A percentile compares a stretch with the other conserved stretches of the same genome.
These are phyloP conservation scores for Trypanosoma platydactyli DNA, from an alignment of 208 protist genomes.

Conservation along the genomic window DNA sequence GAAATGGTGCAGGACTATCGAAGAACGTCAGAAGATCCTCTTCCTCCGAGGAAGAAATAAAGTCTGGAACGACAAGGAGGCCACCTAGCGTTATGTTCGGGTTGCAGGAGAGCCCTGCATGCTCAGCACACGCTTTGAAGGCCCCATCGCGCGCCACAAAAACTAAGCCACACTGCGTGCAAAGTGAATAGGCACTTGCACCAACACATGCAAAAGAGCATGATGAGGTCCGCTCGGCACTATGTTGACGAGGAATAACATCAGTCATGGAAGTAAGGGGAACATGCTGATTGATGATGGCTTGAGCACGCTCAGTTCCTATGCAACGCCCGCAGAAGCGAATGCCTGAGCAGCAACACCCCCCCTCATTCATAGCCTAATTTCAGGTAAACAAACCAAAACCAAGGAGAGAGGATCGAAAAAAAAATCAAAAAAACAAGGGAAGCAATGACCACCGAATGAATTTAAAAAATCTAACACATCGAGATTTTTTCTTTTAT, in stretches of 20 bases:
- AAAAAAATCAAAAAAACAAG: constrained; percentile 25
- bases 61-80: constrained; percentile 44
- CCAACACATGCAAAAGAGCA: constrained; percentile 61
- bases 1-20: constrained; percentile 58
- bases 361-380: constrained; percentile 8
- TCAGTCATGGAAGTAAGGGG: constrained; percentile 28
- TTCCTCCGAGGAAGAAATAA: constrained; percentile 58
- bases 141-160: constrained; percentile 27
- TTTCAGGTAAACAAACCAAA: neutral
- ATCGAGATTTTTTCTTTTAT: neutral
- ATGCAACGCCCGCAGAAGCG: constrained; percentile 66
- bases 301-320: constrained; percentile 47
- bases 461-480: neutral
- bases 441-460: constrained; percentile 1
- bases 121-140: constrained; percentile 50
- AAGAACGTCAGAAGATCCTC: constrained; percentile 46
- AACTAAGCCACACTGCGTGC: constrained; percentile 41
- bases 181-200: constrained; percentile 43
- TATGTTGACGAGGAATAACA: constrained; percentile 56
- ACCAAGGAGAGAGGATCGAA: neutral
- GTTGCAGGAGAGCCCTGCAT: constrained; percentile 16
- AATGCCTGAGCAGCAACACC: constrained; percentile 73
- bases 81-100: constrained; percentile 36
- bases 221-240: constrained; percentile 61
- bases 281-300: constrained; percentile 40